These are phyloP conservation scores for Sclerotinia glacialis DNA, from an alignment of 2,329 filamentous ascomycete species.

Conservation along the genomic window DNA sequence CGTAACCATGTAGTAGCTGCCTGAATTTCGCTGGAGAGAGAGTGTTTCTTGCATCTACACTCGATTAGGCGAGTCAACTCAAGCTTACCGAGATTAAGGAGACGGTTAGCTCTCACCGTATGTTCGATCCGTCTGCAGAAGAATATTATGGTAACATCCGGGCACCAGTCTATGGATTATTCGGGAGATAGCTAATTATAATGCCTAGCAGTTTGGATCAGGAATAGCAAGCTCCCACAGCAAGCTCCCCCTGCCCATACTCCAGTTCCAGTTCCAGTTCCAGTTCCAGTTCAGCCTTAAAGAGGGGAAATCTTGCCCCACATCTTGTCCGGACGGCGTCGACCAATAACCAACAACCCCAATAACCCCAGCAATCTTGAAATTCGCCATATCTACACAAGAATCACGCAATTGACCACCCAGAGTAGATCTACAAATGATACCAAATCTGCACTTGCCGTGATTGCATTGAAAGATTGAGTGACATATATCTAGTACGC, in stretches of 20 bases:
- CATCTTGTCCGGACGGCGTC: background rate
- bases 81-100: conserved; percentile 76
- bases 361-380: conserved; percentile 2
- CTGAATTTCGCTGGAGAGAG: conserved; percentile 49
- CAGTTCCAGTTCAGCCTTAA: conserved; percentile 1
- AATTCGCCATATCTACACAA: conserved; percentile 16
- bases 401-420: conserved; percentile 21
- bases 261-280: too few relatives aligned
- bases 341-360: background rate
- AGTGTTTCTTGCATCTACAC: conserved; percentile 40
- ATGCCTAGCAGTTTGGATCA: background rate
- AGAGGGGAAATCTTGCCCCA: conserved; percentile 2
- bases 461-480: background rate
- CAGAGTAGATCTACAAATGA: conserved; percentile 16
- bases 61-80: conserved; percentile 68
- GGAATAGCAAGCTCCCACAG: background rate
- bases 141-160: conserved; percentile 61
- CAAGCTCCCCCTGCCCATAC: background rate
- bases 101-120: conserved; percentile 63
- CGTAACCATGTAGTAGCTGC: conserved; percentile 59
- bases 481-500: background rate
- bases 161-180: conserved; percentile 48
- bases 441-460: background rate
- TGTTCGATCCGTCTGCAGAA: conserved; percentile 63
- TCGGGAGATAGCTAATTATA: too few relatives aligned